These are phyloP conservation scores for Huntiella bhutanensis DNA, from an alignment of 2,329 filamentous ascomycete genomes.

Conservation along the genomic window DNA sequence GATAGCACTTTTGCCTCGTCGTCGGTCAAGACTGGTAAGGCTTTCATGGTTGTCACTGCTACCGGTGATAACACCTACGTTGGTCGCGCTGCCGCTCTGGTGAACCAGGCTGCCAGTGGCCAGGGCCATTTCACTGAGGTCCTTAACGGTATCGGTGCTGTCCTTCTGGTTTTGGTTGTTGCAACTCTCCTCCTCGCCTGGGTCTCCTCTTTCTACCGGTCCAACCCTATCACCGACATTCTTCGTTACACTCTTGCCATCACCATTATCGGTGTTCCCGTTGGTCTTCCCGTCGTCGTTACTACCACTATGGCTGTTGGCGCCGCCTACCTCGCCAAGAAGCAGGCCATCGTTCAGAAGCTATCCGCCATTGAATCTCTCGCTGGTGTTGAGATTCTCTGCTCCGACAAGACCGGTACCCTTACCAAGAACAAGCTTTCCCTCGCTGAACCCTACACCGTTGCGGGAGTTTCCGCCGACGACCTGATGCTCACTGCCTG, in stretches of 20 bases:
- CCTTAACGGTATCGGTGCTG: conserved; percentile 67
- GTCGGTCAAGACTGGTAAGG: conserved; percentile 76
- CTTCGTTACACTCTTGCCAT: conserved; percentile 74
- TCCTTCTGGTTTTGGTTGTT: conserved; percentile 62
- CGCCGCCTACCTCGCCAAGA: conserved; percentile 31
- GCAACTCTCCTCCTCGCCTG: conserved; percentile 67
- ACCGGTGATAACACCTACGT: conserved; percentile 85
- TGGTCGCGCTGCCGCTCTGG: conserved; percentile 70
- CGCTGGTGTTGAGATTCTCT: too few relatives aligned
- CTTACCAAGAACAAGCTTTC: conserved; percentile 22
- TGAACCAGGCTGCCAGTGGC: conserved; percentile 51
- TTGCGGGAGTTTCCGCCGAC: conserved; percentile 63
- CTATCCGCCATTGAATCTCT: too few relatives aligned
- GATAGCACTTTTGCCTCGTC: conserved; percentile 75
- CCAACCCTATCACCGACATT: conserved; percentile 59
- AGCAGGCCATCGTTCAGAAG: too few relatives aligned
- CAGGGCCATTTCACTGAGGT: conserved; percentile 33
- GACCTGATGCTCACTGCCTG: conserved; percentile 87
- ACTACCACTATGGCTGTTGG: conserved; percentile 92
- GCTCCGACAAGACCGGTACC: too few relatives aligned
- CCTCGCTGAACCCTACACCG: conserved; percentile 66
- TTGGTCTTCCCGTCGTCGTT: conserved; percentile 82
- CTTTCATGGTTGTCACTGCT: conserved; percentile 61
- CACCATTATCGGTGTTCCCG: conserved; percentile 79
- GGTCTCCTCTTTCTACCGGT: conserved; percentile 80